Conservation (phyloP, 78 protist genomes). For the Dictyostelium purpureum region DNA sequence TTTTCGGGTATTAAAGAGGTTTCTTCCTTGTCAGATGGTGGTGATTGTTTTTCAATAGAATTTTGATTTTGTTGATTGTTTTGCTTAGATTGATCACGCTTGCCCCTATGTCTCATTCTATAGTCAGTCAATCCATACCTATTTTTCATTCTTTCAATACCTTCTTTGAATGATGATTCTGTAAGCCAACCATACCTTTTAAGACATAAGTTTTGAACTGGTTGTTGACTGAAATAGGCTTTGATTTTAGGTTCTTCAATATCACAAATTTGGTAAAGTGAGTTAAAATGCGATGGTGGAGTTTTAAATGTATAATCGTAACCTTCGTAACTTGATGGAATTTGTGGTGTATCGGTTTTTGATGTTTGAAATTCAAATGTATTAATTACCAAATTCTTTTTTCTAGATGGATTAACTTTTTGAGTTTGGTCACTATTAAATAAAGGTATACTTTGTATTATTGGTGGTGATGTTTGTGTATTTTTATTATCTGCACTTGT, state of each 20-base stretch:
- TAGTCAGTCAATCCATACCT: not conserved
- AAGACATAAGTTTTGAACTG: not conserved
- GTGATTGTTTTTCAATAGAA: not conserved
- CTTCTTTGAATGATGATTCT: not conserved
- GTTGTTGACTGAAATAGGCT: not conserved
- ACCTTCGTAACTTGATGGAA: not conserved
- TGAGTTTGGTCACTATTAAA: too few species aligned
- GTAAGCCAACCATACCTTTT: not conserved
- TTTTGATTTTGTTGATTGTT: not conserved
- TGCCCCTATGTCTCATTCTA: not conserved
- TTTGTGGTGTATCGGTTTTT: too few species aligned
- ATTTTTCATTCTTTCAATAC: not conserved
- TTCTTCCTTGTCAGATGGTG: not conserved
- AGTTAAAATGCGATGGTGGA: not conserved
- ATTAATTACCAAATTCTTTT: not conserved
- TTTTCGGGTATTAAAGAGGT: not conserved
- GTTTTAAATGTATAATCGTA: constrained; percentile 28
- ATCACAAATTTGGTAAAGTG: constrained; percentile 7
- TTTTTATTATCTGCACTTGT: not conserved
- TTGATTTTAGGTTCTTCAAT: constrained; percentile 12
- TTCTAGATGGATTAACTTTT: constrained; percentile 6
- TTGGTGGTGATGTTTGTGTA: too few species aligned
- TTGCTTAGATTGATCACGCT: not conserved
- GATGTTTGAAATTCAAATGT: not conserved
- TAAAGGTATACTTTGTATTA: too few species aligned